Evolutionary conservation across 129 eudicot genomes (phyloP), one percentile per base, ranked within the genome.

Genomic region (Centaurea solstitialis): DNA sequence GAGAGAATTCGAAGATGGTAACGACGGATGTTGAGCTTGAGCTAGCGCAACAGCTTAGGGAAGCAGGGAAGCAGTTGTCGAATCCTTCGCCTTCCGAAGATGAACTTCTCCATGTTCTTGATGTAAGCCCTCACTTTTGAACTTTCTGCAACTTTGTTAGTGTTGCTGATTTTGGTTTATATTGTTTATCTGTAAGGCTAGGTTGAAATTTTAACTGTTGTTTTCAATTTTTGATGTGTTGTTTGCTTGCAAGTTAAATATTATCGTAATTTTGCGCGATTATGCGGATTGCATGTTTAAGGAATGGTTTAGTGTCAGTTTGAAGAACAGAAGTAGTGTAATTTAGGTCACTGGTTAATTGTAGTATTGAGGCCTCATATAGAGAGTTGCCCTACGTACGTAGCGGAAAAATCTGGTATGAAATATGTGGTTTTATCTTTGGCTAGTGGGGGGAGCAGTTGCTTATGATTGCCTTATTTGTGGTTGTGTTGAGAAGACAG

Each of bases 61-160:
- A 85, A 41, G 93, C 89, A 26, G 95, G 97, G 35, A 85, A 82
- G n/a, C 76, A 15, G 81, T 93, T 95, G 8, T 77, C 83, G 0
- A 70, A 81, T 26, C 87, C 87, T 3, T 87, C 92, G 0, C 35
- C 87, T 75, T 80, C 90, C 4, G 79, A 82, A 73, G 89, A 93
- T 22, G 90, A 92, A 20, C 94, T 95, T 61, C 91, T 95, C 3
- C 80, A 86, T 69, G 50, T 91, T 37, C 99, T 95, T 74, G 97
- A 92, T 77, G 99, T 95, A 84, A 89, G 97, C 80, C 73, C 71
- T 64, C 68, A 13, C 33, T 81, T 65, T 59, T 76, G 9, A 50
- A 38, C 67, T 38, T 68, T 68, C 1, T 68, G 3, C 9, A 45
- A 73, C n/a, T 65, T 80, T 22, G 62, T 80, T 39, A 5, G 9